Base-by-base conservation (phyloP, 2,329 filamentous ascomycete species). In the Pseudocercospora cruenta region DNA sequence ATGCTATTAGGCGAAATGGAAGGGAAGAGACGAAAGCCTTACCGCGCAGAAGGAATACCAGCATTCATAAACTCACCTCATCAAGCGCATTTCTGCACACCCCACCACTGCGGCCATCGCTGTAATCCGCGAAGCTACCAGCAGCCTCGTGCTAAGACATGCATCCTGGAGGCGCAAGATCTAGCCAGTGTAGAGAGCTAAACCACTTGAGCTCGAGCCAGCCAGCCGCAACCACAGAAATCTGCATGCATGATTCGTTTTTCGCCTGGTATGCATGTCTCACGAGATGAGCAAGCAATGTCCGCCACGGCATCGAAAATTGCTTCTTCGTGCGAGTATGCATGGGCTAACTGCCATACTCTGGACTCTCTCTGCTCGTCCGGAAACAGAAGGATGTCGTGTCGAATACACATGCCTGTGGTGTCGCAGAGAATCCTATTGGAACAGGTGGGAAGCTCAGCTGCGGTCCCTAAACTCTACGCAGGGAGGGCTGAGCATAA, bases 161-260 rank as follows among this genome's bases (percentile, higher is more conserved):
- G 63, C 63, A 57, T 57, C 39, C 58, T 61, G 63, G 63, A 65
- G 63, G 58, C 60, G 64, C 60, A 66, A 53, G 45, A 22, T 31
- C 45, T 31, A 43, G 60, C 33, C 33, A 62, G 21, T 45, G 28
- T 62, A 62, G 54, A 45, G 26, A 26, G 14, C 24, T 31, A 55
- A 55, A 31, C 51, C 26, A 31, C 51, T 55, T 55, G 14, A 55
- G 51, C 26, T 19, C 33, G 31, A 26, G 10, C 57, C 24, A 28
- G 31, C 28, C 57, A 47, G 60, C 49, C 39, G 22, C 49, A 51
- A 51, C 3, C 47, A 51, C 51, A 31, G 24, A 31, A 43, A 26
- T 31, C 22, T 31, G 22, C 51, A 33, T 55, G 26, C 51, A 55
- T 55, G 51, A 55, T 55, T 55, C 26, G 24, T 55, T 55, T 31